Evolutionary conservation across 352 stramenopile genomes (phyloP), one percentile per base, ranked within the genome.

Genomic region (Phytophthora podocarpi): DNA sequence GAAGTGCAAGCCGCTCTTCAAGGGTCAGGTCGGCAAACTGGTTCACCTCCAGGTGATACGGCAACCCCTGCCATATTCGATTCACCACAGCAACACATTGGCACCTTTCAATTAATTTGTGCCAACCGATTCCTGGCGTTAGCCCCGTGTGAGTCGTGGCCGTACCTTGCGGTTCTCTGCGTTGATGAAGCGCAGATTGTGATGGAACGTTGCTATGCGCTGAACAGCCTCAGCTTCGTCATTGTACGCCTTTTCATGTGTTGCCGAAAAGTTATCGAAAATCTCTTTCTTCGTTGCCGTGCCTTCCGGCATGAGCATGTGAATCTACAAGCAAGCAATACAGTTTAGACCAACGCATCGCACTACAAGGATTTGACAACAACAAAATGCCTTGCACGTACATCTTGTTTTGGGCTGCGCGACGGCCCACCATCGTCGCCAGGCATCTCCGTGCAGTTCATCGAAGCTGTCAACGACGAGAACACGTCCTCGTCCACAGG

Each of bases 181-280:
- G 57, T 95, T 96, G 69, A 96, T 92, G 50, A 91, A 93, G 36
- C 85, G 85, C 51, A 88, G 55, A 37, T 95, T 96, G 52, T 92
- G 77, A 64, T 95, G 82, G 63, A 90, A 93, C 12, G 78, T 90
- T 18, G 72, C 69, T 42, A 86, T 70, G 7, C 85, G 83, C 21
- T 88, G 59, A 11, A 72, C 58, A 10, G 72, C 68, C 47, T 93
- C 82, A 3, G 47, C 45, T 10, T 78, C 53, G 40, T 77, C 60
- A 7, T 70, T 49, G 46, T 95, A 96, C 0, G 40, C 45, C 54
- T 96, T 96, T 26, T 59, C 63, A 45, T 95, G 79, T 36, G 59
- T 43, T 4, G 58, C 47, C n/a, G 78, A 80, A 53, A 93, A 96
- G 3, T 74, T 69, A 15, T 91, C 66, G 47, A 96, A 96, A 20